Conservation (phyloP, 805 yeast species). For the Ogataea angusta region DNA sequence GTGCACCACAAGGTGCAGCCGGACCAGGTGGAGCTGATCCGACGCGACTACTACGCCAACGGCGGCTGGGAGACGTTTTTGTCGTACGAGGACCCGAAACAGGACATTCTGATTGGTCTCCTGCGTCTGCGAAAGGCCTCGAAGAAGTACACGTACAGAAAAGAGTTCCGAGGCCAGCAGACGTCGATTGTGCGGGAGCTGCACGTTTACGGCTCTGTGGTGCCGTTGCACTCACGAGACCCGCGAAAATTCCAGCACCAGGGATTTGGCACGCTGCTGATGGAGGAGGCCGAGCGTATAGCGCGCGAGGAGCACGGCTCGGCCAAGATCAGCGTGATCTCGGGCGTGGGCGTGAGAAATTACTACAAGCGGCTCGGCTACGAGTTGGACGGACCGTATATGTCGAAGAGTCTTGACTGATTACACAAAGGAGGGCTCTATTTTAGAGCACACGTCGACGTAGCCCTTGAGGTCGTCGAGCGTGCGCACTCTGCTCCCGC, state of each 20-base stretch:
- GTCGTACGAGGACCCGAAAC: constrained; percentile 94
- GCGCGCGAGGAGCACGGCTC: constrained; percentile 95
- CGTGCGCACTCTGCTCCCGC: constrained; percentile 34
- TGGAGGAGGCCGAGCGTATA: constrained; percentile 98
- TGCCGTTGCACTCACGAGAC: constrained; percentile 92
- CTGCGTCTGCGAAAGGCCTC: constrained; percentile 85
- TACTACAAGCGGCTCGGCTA: constrained; percentile 93
- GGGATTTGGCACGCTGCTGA: constrained; percentile 93
- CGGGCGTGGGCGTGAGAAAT: constrained; percentile 97
- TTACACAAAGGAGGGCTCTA: constrained; percentile 50
- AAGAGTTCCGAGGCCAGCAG: constrained; percentile 78
- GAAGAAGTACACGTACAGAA: constrained; percentile 84
- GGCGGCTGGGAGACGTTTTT: constrained; percentile 99
- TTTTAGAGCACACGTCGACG: constrained; percentile 49
- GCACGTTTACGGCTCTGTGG: constrained; percentile 97
- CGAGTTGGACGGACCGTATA: constrained; percentile 89
- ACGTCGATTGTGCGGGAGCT: constrained; percentile 95
- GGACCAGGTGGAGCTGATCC: constrained; percentile 91
- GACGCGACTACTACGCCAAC: constrained; percentile 95
- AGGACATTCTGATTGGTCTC: constrained; percentile 91
- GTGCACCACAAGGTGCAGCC: constrained; percentile 96
- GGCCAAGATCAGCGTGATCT: constrained; percentile 84
- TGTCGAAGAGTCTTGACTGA: constrained; percentile 61
- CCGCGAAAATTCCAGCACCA: constrained; percentile 98
- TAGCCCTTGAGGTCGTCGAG: constrained; percentile 44